Evolutionary conservation across 805 yeast genomes (phyloP).

Genomic region (Blastobotrys muscicola): DNA sequence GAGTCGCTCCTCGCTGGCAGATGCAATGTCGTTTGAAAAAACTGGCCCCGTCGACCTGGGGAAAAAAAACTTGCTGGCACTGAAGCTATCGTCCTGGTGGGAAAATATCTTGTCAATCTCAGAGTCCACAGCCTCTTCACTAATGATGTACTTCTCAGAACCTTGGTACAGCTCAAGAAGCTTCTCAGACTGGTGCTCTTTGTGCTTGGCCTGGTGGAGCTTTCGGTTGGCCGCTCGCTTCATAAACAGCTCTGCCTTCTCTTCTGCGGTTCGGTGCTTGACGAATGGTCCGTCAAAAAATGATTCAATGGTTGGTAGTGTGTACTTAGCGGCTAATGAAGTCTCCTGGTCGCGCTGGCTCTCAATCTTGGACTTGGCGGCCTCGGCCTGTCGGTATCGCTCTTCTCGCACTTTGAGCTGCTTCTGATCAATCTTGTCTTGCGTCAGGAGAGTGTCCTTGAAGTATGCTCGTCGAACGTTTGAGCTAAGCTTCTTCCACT

Average conservation of each 20-base stretch:
- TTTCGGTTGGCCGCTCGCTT: conserved; percentile 64
- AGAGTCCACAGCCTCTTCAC: conserved; percentile 52
- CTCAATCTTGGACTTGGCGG: conserved; percentile 24
- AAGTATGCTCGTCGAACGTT: conserved; percentile 66
- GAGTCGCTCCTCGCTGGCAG: background rate
- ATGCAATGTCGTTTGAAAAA: background rate
- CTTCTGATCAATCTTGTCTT: conserved; percentile 40
- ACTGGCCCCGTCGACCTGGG: background rate
- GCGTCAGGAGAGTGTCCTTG: conserved; percentile 48
- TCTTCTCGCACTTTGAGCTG: conserved; percentile 31
- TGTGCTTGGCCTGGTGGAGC: conserved; percentile 40
- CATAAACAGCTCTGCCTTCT: conserved; percentile 42
- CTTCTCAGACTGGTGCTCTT: conserved; percentile 44
- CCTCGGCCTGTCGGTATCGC: conserved; percentile 29
- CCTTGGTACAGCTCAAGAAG: conserved; percentile 66
- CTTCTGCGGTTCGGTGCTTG: conserved; percentile 64
- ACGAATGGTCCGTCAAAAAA: conserved; percentile 56
- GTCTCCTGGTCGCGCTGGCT: conserved; percentile 20
- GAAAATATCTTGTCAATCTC: conserved; percentile 50
- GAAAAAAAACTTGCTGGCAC: background rate
- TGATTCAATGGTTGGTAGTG: conserved; percentile 68
- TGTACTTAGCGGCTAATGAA: conserved; percentile 44
- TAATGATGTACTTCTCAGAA: conserved; percentile 58
- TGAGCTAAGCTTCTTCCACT: conserved; percentile 44
- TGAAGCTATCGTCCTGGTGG: conserved; percentile 4